Percentiles rank a stretch among this genome's conserved stretches.
Evolutionary conservation across 306 rosid species (phyloP).

Genomic region (Cucurbita pepo): DNA sequence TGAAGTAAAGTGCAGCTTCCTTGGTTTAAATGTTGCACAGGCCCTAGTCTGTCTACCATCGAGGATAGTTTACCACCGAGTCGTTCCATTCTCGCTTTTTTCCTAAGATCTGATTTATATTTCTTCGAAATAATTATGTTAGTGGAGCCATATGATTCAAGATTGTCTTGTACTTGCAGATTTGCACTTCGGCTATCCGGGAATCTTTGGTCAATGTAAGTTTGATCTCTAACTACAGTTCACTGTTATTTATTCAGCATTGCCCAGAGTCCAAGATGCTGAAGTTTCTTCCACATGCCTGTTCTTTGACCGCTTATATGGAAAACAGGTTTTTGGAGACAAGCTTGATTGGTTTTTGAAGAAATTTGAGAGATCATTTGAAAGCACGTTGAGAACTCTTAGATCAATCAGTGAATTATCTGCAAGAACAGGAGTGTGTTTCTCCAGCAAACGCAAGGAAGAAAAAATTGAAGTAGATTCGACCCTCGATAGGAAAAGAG

Average conservation of each 20-base stretch:
- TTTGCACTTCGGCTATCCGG: conserved; percentile 65
- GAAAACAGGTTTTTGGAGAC: conserved; percentile 69
- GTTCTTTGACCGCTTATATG: conserved; percentile 24
- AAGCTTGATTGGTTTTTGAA: conserved; percentile 43
- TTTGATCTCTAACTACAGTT: conserved; percentile 22
- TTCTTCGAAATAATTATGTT: background rate
- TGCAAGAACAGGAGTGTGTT: conserved; percentile 9
- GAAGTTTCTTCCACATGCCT: conserved; percentile 17
- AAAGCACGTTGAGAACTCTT: conserved; percentile 71
- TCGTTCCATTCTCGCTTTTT: background rate
- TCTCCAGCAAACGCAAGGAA: conserved; percentile 7
- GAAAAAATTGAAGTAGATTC: conserved; percentile 15
- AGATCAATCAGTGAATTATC: conserved; percentile 43
- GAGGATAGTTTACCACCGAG: background rate
- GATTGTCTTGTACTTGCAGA: conserved; percentile 32
- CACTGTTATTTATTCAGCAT: conserved; percentile 17
- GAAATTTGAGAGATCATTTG: conserved; percentile 74
- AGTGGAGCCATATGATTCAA: background rate
- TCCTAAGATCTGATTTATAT: background rate
- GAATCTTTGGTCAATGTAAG: conserved; percentile 93
- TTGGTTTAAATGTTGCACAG: background rate
- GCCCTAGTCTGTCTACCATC: background rate
- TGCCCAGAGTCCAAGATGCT: conserved; percentile 22
- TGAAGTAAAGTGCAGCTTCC: background rate
- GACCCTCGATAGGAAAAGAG: conserved; percentile 14